Conservation (phyloP, 208 protist genomes). For the Trypanosoma scelopori region DNA sequence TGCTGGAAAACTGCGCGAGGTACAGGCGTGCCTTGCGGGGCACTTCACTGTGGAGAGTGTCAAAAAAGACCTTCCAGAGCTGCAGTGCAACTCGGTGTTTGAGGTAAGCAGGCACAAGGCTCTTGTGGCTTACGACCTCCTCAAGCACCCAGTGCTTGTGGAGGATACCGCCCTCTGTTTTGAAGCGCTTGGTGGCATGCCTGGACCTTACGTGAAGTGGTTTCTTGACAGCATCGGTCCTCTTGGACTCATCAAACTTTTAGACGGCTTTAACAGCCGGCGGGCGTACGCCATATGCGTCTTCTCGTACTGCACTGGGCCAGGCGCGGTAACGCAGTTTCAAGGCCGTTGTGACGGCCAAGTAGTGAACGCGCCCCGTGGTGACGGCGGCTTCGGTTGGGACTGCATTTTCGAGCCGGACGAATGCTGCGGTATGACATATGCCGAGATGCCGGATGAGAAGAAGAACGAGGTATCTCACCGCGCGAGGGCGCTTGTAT, state of each 20-base stretch:
- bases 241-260: slow-evolving; percentile 91
- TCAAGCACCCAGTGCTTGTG: slow-evolving; percentile 79
- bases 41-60: slow-evolving; percentile 67
- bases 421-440: slow-evolving; percentile 75
- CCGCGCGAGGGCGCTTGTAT: slow-evolving; percentile 73
- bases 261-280: slow-evolving; percentile 76
- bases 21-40: slow-evolving; percentile 72
- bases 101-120: slow-evolving; percentile 95
- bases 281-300: slow-evolving; percentile 82
- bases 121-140: slow-evolving; percentile 66
- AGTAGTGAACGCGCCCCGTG: slow-evolving; percentile 69
- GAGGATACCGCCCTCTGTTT: slow-evolving; percentile 98
- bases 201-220: slow-evolving; percentile 98
- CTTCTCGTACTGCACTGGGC: slow-evolving; percentile 45
- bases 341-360: slow-evolving; percentile 60
- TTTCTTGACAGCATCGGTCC: slow-evolving; percentile 94
- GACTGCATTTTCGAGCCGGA: slow-evolving; percentile 96
- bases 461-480: slow-evolving; percentile 97
- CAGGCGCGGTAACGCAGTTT: slow-evolving; percentile 59
- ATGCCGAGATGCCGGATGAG: slow-evolving; percentile 79
- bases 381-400: slow-evolving; percentile 89
- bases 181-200: slow-evolving; percentile 94
- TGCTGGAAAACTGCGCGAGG: slow-evolving; percentile 96
- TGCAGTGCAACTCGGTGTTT: slow-evolving; percentile 90
- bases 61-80: slow-evolving; percentile 90